Conservation (phyloP, 2,329 filamentous ascomycete genomes). For the Periconia digitata region DNA sequence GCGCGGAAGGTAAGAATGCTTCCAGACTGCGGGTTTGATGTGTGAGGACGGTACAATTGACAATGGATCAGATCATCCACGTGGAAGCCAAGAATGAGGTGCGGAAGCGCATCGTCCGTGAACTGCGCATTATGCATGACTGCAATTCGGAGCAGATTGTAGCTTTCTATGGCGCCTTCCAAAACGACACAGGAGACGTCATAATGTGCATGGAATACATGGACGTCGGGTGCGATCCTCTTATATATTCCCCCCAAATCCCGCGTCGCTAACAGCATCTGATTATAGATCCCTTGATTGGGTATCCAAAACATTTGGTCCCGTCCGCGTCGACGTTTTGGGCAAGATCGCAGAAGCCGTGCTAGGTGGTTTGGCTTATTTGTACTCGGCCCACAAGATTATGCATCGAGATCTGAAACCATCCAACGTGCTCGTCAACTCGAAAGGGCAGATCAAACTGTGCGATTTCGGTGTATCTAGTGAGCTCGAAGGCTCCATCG, state of each 20-base stretch:
- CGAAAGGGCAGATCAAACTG: conserved; percentile 89
- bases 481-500: conserved; percentile 95
- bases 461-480: conserved; percentile 99
- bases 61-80: conserved; percentile 76
- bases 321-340: conserved; percentile 91
- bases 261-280: background rate
- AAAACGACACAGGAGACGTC: conserved; percentile 95
- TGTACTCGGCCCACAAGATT: conserved; percentile 93
- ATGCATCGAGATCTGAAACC: conserved; percentile 99
- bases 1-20: conserved; percentile 77
- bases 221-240: conserved; percentile 82
- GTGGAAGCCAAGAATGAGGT: conserved; percentile 98
- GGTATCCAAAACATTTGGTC: conserved; percentile 92
- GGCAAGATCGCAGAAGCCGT: conserved; percentile 98
- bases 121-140: conserved; percentile 97
- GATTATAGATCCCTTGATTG: conserved; percentile 77
- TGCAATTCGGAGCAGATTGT: conserved; percentile 98
- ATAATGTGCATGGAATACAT: conserved; percentile 99
- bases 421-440: conserved; percentile 96
- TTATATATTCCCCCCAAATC: background rate
- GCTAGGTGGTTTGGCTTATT: conserved; percentile 87
- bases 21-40: background rate
- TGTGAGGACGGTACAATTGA: conserved; percentile 9
- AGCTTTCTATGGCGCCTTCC: conserved; percentile 94
- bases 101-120: conserved; percentile 92